A percentile compares a stretch with the other conserved stretches of the same genome.
These are phyloP conservation scores for Aspergillus eucalypticola DNA, from an alignment of 2,329 filamentous ascomycete species.

Conservation along the genomic window DNA sequence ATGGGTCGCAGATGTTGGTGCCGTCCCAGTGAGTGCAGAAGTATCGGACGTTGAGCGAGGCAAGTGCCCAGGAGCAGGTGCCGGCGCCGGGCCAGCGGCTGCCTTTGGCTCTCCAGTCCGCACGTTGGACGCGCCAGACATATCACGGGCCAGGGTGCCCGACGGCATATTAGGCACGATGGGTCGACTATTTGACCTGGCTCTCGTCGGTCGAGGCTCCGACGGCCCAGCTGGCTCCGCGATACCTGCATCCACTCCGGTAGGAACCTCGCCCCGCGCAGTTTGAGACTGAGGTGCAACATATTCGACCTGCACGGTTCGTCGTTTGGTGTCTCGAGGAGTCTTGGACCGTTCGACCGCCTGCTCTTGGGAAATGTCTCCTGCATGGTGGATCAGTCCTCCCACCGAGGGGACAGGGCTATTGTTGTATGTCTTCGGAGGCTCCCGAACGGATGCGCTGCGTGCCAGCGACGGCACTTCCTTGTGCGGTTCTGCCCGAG, in stretches of 20 bases:
- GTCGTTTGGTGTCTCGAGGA: slow-evolving; percentile 79
- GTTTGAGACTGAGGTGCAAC: slow-evolving; percentile 89
- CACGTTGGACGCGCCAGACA: slow-evolving; percentile 8
- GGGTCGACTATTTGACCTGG: slow-evolving; percentile 18
- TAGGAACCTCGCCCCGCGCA: slow-evolving; percentile 61
- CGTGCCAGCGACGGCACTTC: slow-evolving; percentile 69
- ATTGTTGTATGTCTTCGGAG: slow-evolving; percentile 65
- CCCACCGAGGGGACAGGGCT: slow-evolving; percentile 47
- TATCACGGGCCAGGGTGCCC: slow-evolving; percentile 4
- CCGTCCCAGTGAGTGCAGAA: slow-evolving; percentile 52
- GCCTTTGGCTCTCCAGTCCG: slow-evolving; percentile 18
- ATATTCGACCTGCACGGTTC: slow-evolving; percentile 97
- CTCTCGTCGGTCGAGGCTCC: slow-evolving; percentile 49
- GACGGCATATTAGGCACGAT: slow-evolving; percentile 10
- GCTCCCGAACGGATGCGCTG: slow-evolving; percentile 89
- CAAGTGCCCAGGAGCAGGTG: slow-evolving; percentile 52
- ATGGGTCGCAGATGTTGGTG: slow-evolving; percentile 40
- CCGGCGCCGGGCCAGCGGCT: slow-evolving; percentile 33
- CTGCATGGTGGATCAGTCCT: slow-evolving; percentile 71
- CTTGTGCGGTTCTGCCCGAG: slow-evolving; percentile 46
- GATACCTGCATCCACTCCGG: slow-evolving; percentile 11
- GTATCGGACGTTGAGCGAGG: slow-evolving; percentile 60
- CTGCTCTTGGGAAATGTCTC: slow-evolving; percentile 68
- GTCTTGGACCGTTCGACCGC: slow-evolving; percentile 65
- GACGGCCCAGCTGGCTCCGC: slow-evolving; percentile 20